These are phyloP conservation scores for Cephalotrichum gorgonifer DNA, from an alignment of 2,329 filamentous ascomycete species.

Conservation along the genomic window DNA sequence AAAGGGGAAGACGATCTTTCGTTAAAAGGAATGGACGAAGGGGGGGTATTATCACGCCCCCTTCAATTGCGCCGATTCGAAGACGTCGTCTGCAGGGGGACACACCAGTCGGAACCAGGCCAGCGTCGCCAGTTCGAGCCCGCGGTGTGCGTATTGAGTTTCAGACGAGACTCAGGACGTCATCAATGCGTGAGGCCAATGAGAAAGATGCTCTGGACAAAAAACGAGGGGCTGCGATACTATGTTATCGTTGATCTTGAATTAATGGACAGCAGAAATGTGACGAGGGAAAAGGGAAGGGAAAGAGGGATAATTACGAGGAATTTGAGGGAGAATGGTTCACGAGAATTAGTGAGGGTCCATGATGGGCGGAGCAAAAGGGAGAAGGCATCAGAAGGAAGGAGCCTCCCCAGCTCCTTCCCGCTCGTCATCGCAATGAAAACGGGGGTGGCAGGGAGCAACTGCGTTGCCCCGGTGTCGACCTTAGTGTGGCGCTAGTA, in stretches of 20 bases:
- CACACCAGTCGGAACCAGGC: neutral
- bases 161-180: conserved; percentile 4
- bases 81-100: neutral
- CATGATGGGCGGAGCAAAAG: neutral
- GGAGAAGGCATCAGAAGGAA: neutral
- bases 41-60: neutral
- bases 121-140: neutral
- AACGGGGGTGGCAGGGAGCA: conserved; percentile 4
- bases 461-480: neutral
- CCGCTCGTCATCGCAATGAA: neutral
- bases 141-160: neutral
- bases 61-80: conserved; percentile 1
- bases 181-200: conserved; percentile 1
- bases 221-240: neutral
- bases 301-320: conserved; percentile 1
- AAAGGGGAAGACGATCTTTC: neutral
- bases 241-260: neutral
- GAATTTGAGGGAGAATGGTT: neutral
- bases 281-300: conserved; percentile 3
- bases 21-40: conserved; percentile 5
- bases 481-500: neutral
- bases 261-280: neutral
- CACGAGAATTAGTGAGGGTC: neutral
- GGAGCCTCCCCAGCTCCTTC: too few relatives aligned
- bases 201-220: too few relatives aligned